Evolutionary conservation across 2,329 filamentous ascomycete species (phyloP), one percentile per base, ranked within the genome.

Genomic region (Coleophoma cylindrospora): DNA sequence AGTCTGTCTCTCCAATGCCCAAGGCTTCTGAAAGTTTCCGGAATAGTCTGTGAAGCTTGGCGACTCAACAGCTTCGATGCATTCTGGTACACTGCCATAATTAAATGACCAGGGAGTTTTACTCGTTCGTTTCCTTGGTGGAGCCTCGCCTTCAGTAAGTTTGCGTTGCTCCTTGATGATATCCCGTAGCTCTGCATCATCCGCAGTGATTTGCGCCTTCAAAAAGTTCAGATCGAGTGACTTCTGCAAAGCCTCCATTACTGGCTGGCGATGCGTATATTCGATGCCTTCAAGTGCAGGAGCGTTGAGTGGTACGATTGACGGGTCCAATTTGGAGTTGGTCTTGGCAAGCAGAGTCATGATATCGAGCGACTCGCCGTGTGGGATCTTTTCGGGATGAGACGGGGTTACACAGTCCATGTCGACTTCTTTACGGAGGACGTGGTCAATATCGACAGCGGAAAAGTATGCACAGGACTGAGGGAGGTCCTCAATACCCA

Each of bases 331-430:
- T 33, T 68, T 75, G 0, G 92, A 90, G 17, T 75, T 66, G 0
- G 77, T 59, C 66, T 89, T 94, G 1, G 77, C 77, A 2, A 99
- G 79, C 1, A 99, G 77, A n/a, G 84, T 69, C 3, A 69, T 65
- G 49, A 99, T 96, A 64, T 96, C 91, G 9, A 99, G 68, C 53
- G 83, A 91, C 69, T 97, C 91, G 34, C 95, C 94, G 2, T 84
- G 86, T 0, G 88, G 78, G 40, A 99, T 97, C 32, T 85, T 76
- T 0, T 79, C 76, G 0, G 80, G 79, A 67, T 99, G 88, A 40
- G 87, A 94, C 1, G 94, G 94, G 0, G 94, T 99, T 40, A 97
- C 71, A 66, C 94, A 99, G 63, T 96, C 88, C 89, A 99, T 95
- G 66, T 99, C 87, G 4, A 99, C 95, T 68, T 99, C 94, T 66